These are phyloP conservation scores for Trametes cingulata DNA, from an alignment of 768 basidiomycete species.

Conservation along the genomic window DNA sequence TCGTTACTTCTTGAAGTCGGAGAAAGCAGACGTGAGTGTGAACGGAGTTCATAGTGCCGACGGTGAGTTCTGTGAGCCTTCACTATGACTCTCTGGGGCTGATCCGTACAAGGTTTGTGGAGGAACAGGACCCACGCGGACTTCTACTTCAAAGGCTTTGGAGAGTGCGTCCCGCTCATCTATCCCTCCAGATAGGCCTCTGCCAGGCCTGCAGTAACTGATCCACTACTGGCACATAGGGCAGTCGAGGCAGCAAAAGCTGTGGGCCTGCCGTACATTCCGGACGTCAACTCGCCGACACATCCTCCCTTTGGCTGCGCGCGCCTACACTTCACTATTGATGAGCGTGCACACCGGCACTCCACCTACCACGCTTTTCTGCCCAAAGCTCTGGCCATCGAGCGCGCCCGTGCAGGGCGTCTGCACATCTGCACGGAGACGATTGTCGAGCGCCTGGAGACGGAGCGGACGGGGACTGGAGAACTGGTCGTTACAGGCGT, in stretches of 20 bases:
- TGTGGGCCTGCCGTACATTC: constrained; percentile 24
- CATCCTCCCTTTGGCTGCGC: constrained; percentile 24
- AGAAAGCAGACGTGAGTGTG: constrained; percentile 23
- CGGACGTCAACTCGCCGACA: constrained; percentile 26
- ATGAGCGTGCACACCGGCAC: constrained; percentile 18
- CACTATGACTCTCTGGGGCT: not conserved
- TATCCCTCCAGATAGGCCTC: no score
- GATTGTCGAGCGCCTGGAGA: constrained; percentile 20
- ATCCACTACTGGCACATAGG: not conserved
- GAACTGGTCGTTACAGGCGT: constrained; percentile 15
- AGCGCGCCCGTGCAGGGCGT: constrained; percentile 4
- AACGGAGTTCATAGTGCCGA: constrained; percentile 12
- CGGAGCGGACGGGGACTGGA: constrained; percentile 4
- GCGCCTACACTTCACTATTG: constrained; percentile 27
- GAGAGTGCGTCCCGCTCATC: constrained; percentile 7
- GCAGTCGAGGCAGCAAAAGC: constrained; percentile 20
- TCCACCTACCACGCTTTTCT: constrained; percentile 29
- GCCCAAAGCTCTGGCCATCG: constrained; percentile 11
- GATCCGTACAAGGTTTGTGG: constrained; percentile 8
- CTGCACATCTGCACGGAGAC: constrained; percentile 26
- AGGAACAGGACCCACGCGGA: constrained; percentile 14
- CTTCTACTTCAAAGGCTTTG: constrained; percentile 16
- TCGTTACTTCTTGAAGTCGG: constrained; percentile 38
- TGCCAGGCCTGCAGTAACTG: not conserved
- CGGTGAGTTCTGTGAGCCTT: not conserved